phyloP scores from a whole-genome alignment of 345 rosid genomes.

The Acer yangbiense region DNA sequence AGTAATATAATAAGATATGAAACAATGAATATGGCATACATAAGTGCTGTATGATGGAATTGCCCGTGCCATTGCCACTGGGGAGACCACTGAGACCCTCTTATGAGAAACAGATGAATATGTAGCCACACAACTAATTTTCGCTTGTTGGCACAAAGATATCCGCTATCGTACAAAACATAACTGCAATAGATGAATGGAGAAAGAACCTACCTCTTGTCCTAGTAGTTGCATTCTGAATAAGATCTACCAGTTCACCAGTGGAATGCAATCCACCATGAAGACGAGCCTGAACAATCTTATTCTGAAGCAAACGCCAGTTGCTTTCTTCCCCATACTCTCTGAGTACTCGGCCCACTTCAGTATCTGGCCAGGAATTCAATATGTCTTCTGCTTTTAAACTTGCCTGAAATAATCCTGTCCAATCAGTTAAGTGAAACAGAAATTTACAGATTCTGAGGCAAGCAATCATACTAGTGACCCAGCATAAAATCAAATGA shows the following conservation, averaged over 20 bases:
- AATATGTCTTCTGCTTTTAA: constrained; percentile 83
- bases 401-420: constrained; percentile 58
- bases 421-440: constrained; percentile 32
- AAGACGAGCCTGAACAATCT: constrained; percentile 68
- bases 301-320: constrained; percentile 67
- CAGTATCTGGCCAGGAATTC: constrained; percentile 81
- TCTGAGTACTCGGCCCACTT: constrained; percentile 70
- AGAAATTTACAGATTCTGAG: constrained; percentile 21
- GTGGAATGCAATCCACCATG: constrained; percentile 83
- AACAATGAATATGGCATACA: not conserved
- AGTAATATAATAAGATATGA: constrained; percentile 14
- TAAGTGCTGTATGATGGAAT: not conserved
- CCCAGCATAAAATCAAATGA: not conserved
- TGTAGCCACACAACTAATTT: not conserved
- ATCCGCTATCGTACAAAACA: not conserved
- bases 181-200: not conserved
- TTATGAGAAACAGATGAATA: not conserved
- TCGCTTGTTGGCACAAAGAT: not conserved
- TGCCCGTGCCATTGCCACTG: not conserved
- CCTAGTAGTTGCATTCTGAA: constrained; percentile 43
- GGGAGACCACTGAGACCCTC: not conserved
- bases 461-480: not conserved
- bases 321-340: constrained; percentile 93
- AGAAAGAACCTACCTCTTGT: constrained; percentile 48
- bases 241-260: constrained; percentile 70